Conservation (phyloP, 2,329 filamentous ascomycete species). For the Macrophomina tecta region DNA sequence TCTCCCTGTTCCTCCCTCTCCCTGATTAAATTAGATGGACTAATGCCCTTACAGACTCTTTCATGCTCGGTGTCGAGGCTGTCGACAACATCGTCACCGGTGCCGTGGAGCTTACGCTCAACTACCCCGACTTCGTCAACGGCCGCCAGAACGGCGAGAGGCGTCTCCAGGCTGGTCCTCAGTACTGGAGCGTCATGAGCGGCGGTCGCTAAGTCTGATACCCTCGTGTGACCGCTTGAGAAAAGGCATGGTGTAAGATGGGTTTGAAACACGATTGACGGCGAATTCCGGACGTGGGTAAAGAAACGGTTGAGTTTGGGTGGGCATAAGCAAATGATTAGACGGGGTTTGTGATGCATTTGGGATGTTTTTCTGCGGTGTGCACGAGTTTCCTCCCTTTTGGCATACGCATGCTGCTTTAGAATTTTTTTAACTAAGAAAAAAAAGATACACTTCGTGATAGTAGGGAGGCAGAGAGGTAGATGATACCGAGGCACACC, state of each 20-base stretch:
- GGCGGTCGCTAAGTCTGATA: slow-evolving; percentile 24
- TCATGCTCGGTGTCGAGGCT: slow-evolving; percentile 95
- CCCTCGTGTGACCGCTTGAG: slow-evolving; percentile 18
- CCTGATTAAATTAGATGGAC: not conserved
- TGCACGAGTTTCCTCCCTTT: slow-evolving; percentile 24
- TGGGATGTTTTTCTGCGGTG: slow-evolving; percentile 20
- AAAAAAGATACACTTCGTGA: slow-evolving; percentile 22
- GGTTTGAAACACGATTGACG: slow-evolving; percentile 12
- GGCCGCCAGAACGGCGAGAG: slow-evolving; percentile 70
- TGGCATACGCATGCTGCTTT: slow-evolving; percentile 22
- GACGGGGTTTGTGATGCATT: slow-evolving; percentile 26
- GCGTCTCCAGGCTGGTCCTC: slow-evolving; percentile 66
- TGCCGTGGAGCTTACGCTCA: slow-evolving; percentile 88
- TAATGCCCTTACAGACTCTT: slow-evolving; percentile 64
- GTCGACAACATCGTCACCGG: slow-evolving; percentile 89
- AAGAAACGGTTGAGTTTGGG: slow-evolving; percentile 23
- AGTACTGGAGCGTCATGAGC: slow-evolving; percentile 52
- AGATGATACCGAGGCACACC: slow-evolving; percentile 18
- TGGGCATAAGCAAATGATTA: slow-evolving; percentile 24
- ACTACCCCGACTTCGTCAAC: slow-evolving; percentile 98
- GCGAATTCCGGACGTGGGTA: slow-evolving; percentile 21
- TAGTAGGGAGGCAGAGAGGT: not conserved
- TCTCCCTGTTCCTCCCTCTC: not conserved
- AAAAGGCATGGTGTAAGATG: slow-evolving; percentile 13
- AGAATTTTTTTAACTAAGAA: slow-evolving; percentile 23